Base-by-base conservation (phyloP, 164 flowering plant species). In the Vitis riparia region DNA sequence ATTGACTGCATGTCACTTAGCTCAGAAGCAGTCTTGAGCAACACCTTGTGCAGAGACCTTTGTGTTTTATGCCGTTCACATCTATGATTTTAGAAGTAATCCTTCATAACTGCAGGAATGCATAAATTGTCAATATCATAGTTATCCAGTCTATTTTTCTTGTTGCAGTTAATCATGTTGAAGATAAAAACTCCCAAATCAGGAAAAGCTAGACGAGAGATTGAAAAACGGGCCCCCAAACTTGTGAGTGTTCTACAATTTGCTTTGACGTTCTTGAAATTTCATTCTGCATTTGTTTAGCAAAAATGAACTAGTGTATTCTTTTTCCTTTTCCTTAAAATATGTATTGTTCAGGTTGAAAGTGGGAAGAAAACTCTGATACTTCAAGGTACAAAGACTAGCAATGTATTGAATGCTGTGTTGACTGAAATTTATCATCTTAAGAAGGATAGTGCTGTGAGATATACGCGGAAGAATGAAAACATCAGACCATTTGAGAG, bases 371-470 rank as follows among this genome's bases (percentile, higher is more conserved):
- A 95, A 82, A 91, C 97, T 5, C 78, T 95, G 49, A 79, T 95
- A 30, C 94, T 95, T 60, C 93, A 90, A 44, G 99, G 99, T 1
- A 89, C 92, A 15, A 94, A 91, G 76, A 88, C 97, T 12, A 94
- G 96, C 78, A 64, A 58, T 61, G 86, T 86, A 9, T 60, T 95
- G 80, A 93, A 90, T 74, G 29, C 80, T 9, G 87, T 95, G 10
- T 69, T 95, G 81, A 79, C 87, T 1, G 92, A 93, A 50, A 74
- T 95, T 61, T 82, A 80, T 73, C 89, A 84, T 52, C 85, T 93
- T 23, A 91, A 90, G 83, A 90, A 76, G 80, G 90, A 74, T 0
- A 80, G 73, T 73, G 79, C 94, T 0, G 75, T 93, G 4, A 90
- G 79, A 68, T 95, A 71, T 67, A 75, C 88, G 7, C 79, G 87